phyloP scores from a whole-genome alignment of 1,284 basidiomycete species.

The Cystobasidium slooffiae region DNA sequence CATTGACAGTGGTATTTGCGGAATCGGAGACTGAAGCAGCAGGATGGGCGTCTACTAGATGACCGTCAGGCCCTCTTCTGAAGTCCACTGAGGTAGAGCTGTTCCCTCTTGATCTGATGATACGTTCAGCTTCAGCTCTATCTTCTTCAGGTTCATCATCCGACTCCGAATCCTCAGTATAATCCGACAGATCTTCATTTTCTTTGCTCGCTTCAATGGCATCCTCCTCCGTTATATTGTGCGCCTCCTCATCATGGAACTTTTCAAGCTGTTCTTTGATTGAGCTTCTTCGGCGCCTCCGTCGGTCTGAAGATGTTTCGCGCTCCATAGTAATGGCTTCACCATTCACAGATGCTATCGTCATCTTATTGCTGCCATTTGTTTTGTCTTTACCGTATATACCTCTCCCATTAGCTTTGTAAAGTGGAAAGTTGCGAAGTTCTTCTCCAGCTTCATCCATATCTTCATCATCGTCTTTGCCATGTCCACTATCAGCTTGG shows the following conservation, averaged over 20 bases:
- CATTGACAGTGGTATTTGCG: background rate
- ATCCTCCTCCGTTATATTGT: slow-evolving; percentile 7
- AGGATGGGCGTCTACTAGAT: background rate
- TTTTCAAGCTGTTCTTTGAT: slow-evolving; percentile 3
- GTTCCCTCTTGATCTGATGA: slow-evolving; percentile 34
- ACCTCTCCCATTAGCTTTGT: slow-evolving; percentile 15
- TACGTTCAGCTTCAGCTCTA: slow-evolving; percentile 47
- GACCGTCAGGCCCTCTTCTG: slow-evolving; percentile 31
- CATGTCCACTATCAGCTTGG: background rate
- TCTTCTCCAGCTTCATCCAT: slow-evolving; percentile 1
- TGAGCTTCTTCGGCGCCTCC: slow-evolving; percentile 4
- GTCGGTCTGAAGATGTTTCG: background rate
- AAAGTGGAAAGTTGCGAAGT: slow-evolving; percentile 3
- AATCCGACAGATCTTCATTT: slow-evolving; percentile 10
- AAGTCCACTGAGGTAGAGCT: slow-evolving; percentile 40
- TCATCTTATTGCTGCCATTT: background rate
- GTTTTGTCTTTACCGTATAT: background rate
- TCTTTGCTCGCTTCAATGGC: slow-evolving; percentile 1
- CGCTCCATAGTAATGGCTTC: slow-evolving; percentile 1
- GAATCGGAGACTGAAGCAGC: background rate
- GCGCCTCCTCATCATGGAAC: background rate
- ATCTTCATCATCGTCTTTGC: background rate
- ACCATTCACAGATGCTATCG: slow-evolving; percentile 1
- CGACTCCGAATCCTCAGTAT: slow-evolving; percentile 30
- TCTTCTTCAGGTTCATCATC: slow-evolving; percentile 41